Evolutionary conservation across 2,329 filamentous ascomycete genomes (phyloP), one percentile per base, ranked within the genome.

Genomic region (Aspergillus ochraceus): DNA sequence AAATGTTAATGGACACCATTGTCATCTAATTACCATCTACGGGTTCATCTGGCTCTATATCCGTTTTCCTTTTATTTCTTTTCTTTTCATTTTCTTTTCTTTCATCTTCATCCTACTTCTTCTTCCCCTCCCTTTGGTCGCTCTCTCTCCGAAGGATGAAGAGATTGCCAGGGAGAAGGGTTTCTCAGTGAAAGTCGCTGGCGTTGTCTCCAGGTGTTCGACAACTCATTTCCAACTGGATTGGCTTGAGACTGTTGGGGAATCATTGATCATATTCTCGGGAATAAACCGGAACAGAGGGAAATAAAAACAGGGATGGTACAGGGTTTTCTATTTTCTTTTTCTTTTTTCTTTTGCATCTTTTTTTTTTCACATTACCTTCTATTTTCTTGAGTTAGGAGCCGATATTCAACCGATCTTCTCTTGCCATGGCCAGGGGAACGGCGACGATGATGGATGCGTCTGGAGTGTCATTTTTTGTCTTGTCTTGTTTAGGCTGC

Each of bases 231-330:
- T 63, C 67, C 66, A 69, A 66, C 67, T 68, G 69, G 69, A 70
- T 74, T 72, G 67, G 67, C 68, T 67, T 66, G 65, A 65, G 63
- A 65, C 58, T 65, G 64, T 67, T 63, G 58, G 66, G 59, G 58
- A 65, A 58, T 61, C 63, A 60, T 60, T 58, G 55, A 55, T 64
- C 55, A 39, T 51, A 59, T 53, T 62, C 51, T 55, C 54, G 55
- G 46, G 50, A 29, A 12, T 29, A 47, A 47, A 47, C 20, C 39
- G 26, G 39, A 45, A 45, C 42, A 47, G 39, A 52, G 36, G 51
- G 53, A 56, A 54, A 60, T 36, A 51, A 46, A 39, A 32, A 45
- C 47, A 29, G 50, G 47, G 58, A 36, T 32, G 30, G 36, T 32
- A 45, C 47, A 36, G 50, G 47, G 56, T 29, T 32, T 46, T 54